Evolutionary conservation across 768 basidiomycete species (phyloP).

Genomic region (Mycena polygramma): DNA sequence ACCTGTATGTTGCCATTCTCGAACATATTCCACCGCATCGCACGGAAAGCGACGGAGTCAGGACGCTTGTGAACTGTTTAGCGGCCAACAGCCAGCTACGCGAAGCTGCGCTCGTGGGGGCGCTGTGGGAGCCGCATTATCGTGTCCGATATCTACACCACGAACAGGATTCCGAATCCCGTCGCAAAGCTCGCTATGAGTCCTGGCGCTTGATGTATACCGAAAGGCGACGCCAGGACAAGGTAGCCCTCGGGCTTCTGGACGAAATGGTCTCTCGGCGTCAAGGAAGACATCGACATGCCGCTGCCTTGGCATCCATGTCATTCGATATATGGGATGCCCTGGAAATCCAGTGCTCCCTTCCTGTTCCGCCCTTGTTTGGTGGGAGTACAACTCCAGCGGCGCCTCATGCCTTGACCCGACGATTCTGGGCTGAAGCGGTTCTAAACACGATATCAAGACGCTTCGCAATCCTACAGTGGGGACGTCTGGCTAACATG

Average conservation of each 20-base stretch:
- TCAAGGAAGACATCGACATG: conserved; percentile 53
- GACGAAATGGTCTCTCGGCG: conserved; percentile 55
- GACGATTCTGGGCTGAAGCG: conserved; percentile 64
- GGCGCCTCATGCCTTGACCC: conserved; percentile 52
- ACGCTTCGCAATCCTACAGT: conserved; percentile 53
- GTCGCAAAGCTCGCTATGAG: conserved; percentile 44
- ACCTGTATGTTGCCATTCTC: conserved; percentile 29
- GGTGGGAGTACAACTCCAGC: conserved; percentile 18
- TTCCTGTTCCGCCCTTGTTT: conserved; percentile 49
- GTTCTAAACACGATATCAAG: conserved; percentile 61
- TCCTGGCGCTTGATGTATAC: conserved; percentile 62
- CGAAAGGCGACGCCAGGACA: conserved; percentile 60
- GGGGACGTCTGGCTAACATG: conserved; percentile 57
- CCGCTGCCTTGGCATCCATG: conserved; percentile 54
- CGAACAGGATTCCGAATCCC: conserved; percentile 51
- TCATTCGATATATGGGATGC: conserved; percentile 71
- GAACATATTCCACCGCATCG: conserved; percentile 20
- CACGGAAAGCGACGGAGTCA: conserved; percentile 3
- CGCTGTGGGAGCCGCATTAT: conserved; percentile 70
- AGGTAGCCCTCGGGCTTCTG: conserved; percentile 53
- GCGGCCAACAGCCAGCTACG: conserved; percentile 53
- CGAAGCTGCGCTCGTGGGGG: conserved; percentile 56
- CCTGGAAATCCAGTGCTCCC: conserved; percentile 55
- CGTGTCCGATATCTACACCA: conserved; percentile 60
- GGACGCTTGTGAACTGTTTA: conserved; percentile 57